These are phyloP conservation scores for Chrysosporium queenslandicum DNA, from an alignment of 2,329 filamentous ascomycete species.

Conservation along the genomic window DNA sequence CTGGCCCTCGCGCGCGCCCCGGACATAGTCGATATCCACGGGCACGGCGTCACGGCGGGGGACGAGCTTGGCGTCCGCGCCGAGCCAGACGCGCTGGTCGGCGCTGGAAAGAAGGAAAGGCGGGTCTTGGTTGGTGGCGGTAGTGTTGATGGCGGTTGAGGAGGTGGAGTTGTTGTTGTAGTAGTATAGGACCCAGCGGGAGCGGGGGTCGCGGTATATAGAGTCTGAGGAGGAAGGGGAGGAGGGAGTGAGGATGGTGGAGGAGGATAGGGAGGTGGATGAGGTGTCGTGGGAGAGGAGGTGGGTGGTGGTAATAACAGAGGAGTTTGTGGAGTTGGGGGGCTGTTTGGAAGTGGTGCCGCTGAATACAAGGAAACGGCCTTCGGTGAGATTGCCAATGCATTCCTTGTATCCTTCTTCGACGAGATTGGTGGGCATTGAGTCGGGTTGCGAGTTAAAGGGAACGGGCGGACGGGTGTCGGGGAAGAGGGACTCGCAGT, in stretches of 20 bases:
- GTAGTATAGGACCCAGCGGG: constrained; percentile 16
- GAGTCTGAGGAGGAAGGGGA: background rate
- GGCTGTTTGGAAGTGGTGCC: background rate
- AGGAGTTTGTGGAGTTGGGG: background rate
- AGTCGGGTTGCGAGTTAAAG: constrained; percentile 36
- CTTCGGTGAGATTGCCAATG: constrained; percentile 45
- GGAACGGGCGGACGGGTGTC: constrained; percentile 39
- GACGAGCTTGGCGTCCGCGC: constrained; percentile 5
- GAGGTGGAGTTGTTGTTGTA: constrained; percentile 15
- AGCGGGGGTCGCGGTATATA: background rate
- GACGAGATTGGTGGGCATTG: constrained; percentile 27
- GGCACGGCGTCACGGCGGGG: constrained; percentile 10
- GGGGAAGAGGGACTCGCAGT: constrained; percentile 36
- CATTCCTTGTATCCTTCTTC: constrained; percentile 47
- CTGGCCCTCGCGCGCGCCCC: background rate
- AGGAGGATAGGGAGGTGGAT: constrained; percentile 6
- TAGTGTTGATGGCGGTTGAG: constrained; percentile 11
- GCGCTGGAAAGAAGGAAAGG: constrained; percentile 15
- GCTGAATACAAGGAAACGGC: constrained; percentile 46
- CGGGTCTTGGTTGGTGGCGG: constrained; percentile 14
- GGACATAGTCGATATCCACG: constrained; percentile 15
- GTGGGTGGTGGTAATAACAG: constrained; percentile 4
- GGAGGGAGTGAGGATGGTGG: background rate
- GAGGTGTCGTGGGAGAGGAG: constrained; percentile 13
- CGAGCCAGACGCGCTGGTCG: constrained; percentile 14